These are phyloP conservation scores for Platanthera zijinensis DNA, from an alignment of 106 monocot species.

Conservation along the genomic window DNA sequence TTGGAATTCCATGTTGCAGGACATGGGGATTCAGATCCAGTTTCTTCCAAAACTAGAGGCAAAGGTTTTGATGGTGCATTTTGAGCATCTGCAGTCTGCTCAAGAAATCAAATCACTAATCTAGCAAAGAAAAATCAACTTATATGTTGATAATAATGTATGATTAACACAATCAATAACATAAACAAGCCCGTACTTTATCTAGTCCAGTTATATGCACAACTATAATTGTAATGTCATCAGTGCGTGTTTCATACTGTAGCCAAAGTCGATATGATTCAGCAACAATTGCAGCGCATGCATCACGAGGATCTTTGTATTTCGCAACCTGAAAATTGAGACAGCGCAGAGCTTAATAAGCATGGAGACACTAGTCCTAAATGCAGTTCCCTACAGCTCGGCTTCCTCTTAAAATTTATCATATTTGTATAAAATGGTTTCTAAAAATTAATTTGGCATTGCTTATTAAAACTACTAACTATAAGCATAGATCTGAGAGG, in stretches of 20 bases:
- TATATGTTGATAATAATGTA: neutral
- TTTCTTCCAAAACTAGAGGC: constrained; percentile 44
- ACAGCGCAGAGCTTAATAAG: neutral
- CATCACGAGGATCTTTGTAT: constrained; percentile 92
- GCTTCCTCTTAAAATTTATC: neutral
- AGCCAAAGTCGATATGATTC: constrained; percentile 98
- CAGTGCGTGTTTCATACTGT: constrained; percentile 97
- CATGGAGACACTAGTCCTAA: neutral
- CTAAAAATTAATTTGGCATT: neutral
- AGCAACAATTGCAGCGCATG: constrained; percentile 94
- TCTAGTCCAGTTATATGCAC: constrained; percentile 81
- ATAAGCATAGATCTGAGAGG: neutral
- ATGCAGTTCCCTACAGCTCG: neutral
- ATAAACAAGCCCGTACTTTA: constrained; percentile 47
- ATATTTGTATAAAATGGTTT: neutral
- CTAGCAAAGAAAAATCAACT: neutral
- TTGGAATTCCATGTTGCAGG: constrained; percentile 28
- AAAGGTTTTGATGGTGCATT: constrained; percentile 24
- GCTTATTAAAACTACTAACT: neutral
- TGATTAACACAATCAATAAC: constrained; percentile 1
- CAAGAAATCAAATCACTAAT: constrained; percentile 13
- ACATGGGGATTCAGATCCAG: constrained; percentile 60
- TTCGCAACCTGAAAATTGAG: constrained; percentile 70
- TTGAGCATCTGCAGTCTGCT: constrained; percentile 35
- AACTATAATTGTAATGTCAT: constrained; percentile 97